These are phyloP conservation scores for Pythium biforme DNA, from an alignment of 352 stramenopile species.

Conservation along the genomic window DNA sequence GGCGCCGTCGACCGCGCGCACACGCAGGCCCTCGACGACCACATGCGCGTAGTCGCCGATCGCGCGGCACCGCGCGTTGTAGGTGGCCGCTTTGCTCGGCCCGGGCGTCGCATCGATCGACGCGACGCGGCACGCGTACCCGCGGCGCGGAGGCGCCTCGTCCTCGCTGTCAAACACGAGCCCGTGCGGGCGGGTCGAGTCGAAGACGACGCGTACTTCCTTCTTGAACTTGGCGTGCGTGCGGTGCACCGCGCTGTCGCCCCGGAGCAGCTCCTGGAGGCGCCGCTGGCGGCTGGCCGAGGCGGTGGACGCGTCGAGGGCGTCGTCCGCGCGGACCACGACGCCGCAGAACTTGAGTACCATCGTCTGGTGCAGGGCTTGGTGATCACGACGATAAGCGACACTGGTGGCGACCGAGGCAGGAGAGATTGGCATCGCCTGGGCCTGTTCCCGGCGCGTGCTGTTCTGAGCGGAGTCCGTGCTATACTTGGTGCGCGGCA, in stretches of 20 bases:
- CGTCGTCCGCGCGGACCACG: constrained; percentile 16
- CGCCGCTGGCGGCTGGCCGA: constrained; percentile 19
- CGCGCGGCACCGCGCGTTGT: constrained; percentile 49
- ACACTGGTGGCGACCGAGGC: not conserved
- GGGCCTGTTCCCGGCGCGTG: too few species aligned
- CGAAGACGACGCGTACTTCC: constrained; percentile 61
- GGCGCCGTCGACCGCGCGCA: constrained; percentile 46
- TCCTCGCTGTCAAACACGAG: constrained; percentile 36
- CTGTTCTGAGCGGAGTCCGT: too few species aligned
- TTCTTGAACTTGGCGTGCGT: constrained; percentile 37
- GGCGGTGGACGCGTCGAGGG: constrained; percentile 27
- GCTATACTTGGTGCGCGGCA: too few species aligned
- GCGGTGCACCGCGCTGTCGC: constrained; percentile 7
- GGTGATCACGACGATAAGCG: too few species aligned
- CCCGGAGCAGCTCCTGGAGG: constrained; percentile 29
- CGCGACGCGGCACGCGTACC: constrained; percentile 46
- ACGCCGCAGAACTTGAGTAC: constrained; percentile 54
- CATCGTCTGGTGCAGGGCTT: constrained; percentile 19
- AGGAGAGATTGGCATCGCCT: not conserved
- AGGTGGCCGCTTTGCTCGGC: constrained; percentile 39
- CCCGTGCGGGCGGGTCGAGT: constrained; percentile 45
- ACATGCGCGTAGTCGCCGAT: constrained; percentile 50
- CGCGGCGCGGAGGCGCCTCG: not conserved
- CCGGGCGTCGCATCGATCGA: constrained; percentile 31
- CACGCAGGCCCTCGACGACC: constrained; percentile 35